Evolutionary conservation across 768 basidiomycete genomes (phyloP), one percentile per base, ranked within the genome.

Genomic region (Russula dissimulans): DNA sequence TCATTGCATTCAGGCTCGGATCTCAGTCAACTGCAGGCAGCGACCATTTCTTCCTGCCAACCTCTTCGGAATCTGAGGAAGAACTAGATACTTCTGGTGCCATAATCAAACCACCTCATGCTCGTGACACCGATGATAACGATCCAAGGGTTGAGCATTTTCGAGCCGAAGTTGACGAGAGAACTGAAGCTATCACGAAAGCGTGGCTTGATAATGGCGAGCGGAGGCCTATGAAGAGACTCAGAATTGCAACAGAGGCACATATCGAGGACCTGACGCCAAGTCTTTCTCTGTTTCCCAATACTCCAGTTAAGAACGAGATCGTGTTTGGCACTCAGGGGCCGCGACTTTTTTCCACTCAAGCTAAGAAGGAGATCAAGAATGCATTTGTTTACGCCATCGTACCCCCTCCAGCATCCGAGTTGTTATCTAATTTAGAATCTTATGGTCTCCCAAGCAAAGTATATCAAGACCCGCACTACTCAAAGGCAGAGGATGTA

Each of bases 401-500:
- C n/a, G 56, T 68, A 10, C 82, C 87, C 0, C 89, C 88, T 3
- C 72, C 80, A 6, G 49, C 74, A 5, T 73, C 76, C 4, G 73
- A 81, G 12, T 72, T 89, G 0, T 57, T 78, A 6, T 68, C 69
- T 7, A 78, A 75, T 48, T 57, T 85, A 14, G 76, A 78, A 36
- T 67, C 69, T 0, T 72, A 80, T 64, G 78, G 77, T 22, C 69
- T 89, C 7, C 79, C 83, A 4, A 73, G 69, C 48, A 84, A 81
- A 65, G 70, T 88, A 26, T 95, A 97, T 71, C 82, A 78, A 47
- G 75, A 80, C n/a, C 89, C 95, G 0, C 86, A 81, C 71, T 99
- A 91, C 68, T 91, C 90, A 6, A 80, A 81, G 53, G 76, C 78
- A 26, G 65, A 66, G 4, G 95, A 98, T 69, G 79, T 85, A 0